Conservation (phyloP, 1,139 yeast species). For the Kluyveromyces marxianus region DNA sequence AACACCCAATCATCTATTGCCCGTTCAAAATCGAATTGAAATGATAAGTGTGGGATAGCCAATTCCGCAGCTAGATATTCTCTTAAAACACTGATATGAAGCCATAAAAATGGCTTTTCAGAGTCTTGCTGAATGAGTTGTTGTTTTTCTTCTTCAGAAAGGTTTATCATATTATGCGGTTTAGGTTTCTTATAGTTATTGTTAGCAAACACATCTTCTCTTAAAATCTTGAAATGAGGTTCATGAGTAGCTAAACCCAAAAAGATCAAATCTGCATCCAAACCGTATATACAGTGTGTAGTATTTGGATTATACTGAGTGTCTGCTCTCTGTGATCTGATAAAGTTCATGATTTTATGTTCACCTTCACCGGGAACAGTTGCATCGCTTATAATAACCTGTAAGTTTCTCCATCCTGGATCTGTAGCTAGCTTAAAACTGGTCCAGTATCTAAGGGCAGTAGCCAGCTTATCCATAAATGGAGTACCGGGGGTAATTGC, state of each 20-base stretch:
- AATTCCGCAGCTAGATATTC: slow-evolving; percentile 86
- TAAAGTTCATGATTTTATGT: slow-evolving; percentile 94
- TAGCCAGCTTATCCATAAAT: slow-evolving; percentile 87
- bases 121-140: slow-evolving; percentile 49
- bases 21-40: slow-evolving; percentile 81
- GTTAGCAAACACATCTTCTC: slow-evolving; percentile 93
- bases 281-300: slow-evolving; percentile 92
- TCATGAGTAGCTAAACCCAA: slow-evolving; percentile 96
- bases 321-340: slow-evolving; percentile 72
- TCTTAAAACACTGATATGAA: slow-evolving; percentile 78
- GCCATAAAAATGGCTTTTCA: slow-evolving; percentile 87
- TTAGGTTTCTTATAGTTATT: slow-evolving; percentile 46
- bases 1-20: slow-evolving; percentile 99
- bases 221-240: slow-evolving; percentile 86
- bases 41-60: slow-evolving; percentile 58
- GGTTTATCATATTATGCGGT: slow-evolving; percentile 43
- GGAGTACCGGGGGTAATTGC: slow-evolving; percentile 98
- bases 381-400: slow-evolving; percentile 85
- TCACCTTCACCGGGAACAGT: slow-evolving; percentile 99
- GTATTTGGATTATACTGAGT: slow-evolving; percentile 75
- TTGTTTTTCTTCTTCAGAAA: slow-evolving; percentile 56
- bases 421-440: slow-evolving; percentile 87
- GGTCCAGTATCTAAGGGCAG: slow-evolving; percentile 78
- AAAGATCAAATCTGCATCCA: slow-evolving; percentile 96
- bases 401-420: slow-evolving; percentile 81